A percentile compares a stretch with the other conserved stretches of the same genome.
These are phyloP conservation scores for Neoascochyta sp. DNA, from an alignment of 2,329 filamentous ascomycete genomes.

Conservation along the genomic window DNA sequence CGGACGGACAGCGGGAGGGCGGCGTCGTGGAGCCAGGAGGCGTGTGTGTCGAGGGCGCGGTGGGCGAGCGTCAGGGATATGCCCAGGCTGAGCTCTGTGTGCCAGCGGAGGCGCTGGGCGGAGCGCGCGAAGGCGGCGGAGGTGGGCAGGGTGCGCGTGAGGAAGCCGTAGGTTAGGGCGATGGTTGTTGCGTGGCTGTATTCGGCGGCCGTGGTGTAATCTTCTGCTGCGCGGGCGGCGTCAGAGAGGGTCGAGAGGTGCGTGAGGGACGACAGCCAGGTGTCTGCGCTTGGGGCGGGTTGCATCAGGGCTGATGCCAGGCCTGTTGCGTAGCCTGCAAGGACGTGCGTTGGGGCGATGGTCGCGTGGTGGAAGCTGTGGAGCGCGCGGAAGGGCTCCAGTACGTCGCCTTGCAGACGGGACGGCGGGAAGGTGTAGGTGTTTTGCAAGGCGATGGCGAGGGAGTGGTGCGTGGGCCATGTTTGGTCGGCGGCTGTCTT, in stretches of 20 bases:
- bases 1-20: slow-evolving; percentile 1
- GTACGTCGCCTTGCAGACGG: slow-evolving; percentile 30
- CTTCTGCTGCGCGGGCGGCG: slow-evolving; percentile 10
- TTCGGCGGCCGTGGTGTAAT: slow-evolving; percentile 18
- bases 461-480: slow-evolving; percentile 20
- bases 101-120: slow-evolving; percentile 28
- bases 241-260: slow-evolving; percentile 20
- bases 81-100: slow-evolving; percentile 23
- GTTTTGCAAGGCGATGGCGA: slow-evolving; percentile 23
- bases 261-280: slow-evolving; percentile 16
- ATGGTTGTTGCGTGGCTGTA: slow-evolving; percentile 26
- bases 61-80: slow-evolving; percentile 18
- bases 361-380: slow-evolving; percentile 18
- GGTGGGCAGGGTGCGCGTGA: slow-evolving; percentile 22
- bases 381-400: slow-evolving; percentile 31
- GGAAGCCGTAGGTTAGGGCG: slow-evolving; percentile 30
- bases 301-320: slow-evolving; percentile 21
- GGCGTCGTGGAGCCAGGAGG: slow-evolving; percentile 12
- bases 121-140: slow-evolving; percentile 7
- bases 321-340: slow-evolving; percentile 24
- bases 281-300: slow-evolving; percentile 5
- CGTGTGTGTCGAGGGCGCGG: slow-evolving; percentile 2
- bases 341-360: slow-evolving; percentile 15
- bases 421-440: slow-evolving; percentile 23
- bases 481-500: slow-evolving; percentile 14